Base-by-base conservation (phyloP, 371 early-diverging fungal genomes). In the Mucor saturninus region DNA sequence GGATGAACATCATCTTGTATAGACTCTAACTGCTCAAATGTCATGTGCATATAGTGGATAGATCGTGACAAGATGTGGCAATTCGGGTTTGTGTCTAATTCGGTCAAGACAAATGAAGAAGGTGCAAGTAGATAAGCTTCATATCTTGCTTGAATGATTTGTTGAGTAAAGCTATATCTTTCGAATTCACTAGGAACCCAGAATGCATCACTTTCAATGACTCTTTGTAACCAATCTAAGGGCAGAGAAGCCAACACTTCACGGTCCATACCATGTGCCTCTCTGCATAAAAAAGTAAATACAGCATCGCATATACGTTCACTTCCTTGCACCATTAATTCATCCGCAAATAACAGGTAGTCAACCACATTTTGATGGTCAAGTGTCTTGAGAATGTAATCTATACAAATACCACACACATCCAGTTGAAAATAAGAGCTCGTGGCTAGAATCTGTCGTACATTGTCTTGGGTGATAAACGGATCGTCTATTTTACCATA, bases 161-260 rank as follows among this genome's bases (percentile, higher is more conserved):
- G 73, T 15, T 68, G 55, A 10, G 85, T 71, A 66, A 89, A 85
- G 11, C 57, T 54, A 61, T 85, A 88, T 14, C 90, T 66, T 38
- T 86, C 81, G 46, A 74, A 79, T 68, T 90, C 90, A 58, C 78
- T 82, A 43, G 85, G 84, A 4, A 83, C 86, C 80, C 82, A 89
- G 61, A 90, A 88, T 5, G 86, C 83, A 69, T 90, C 89, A 57
- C 81, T 80, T 49, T 79, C 83, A 39, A 90, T 67, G 1, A 89
- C 71, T 42, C 79, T 78, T 54, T 82, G 74, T 11, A 88, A 50
- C 88, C 88, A 89, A 43, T 67, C 55, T 11, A 79, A 59, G 6
- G 88, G 86, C 49, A 89, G 59, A 37, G 62, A 55, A 28, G 64
- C 72, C 38, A 87, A 62, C 11, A 65, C 56, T 26, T 50, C 31